These are phyloP conservation scores for Luzula sylvatica DNA, from an alignment of 176 grass and related monocot species.

Conservation along the genomic window DNA sequence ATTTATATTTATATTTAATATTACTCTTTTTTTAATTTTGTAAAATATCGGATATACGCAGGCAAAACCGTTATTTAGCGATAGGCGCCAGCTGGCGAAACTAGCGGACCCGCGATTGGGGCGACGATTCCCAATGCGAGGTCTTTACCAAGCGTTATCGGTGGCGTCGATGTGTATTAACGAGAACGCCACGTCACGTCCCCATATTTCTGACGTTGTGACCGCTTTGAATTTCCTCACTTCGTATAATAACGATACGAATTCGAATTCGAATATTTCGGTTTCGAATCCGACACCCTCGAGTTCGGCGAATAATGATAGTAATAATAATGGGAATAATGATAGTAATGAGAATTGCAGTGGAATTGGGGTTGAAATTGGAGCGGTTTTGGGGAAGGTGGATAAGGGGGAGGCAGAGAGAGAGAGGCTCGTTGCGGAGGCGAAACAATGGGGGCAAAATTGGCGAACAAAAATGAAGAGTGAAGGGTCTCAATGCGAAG, in stretches of 20 bases:
- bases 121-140: constrained; percentile 58
- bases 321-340: constrained; percentile 24
- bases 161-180: constrained; percentile 97
- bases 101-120: constrained; percentile 67
- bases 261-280: background rate
- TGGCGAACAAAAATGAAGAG: constrained; percentile 59
- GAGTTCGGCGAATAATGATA: constrained; percentile 18
- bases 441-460: constrained; percentile 90
- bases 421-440: constrained; percentile 85
- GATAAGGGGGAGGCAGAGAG: constrained; percentile 44
- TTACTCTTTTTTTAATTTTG: too few relatives aligned
- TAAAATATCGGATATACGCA: too few relatives aligned
- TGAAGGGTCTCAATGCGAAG: background rate
- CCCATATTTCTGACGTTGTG: constrained; percentile 64
- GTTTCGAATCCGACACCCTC: too few relatives aligned
- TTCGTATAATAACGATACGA: constrained; percentile 44
- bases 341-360: constrained; percentile 24
- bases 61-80: constrained; percentile 75
- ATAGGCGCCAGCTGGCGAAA: constrained; percentile 57
- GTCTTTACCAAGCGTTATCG: constrained; percentile 61
- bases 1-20: too few relatives aligned
- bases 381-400: background rate
- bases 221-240: constrained; percentile 74
- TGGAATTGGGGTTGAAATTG: constrained; percentile 34
- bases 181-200: constrained; percentile 56